Base-by-base conservation (phyloP, 306 rosid genomes). In the Quercus robur region DNA sequence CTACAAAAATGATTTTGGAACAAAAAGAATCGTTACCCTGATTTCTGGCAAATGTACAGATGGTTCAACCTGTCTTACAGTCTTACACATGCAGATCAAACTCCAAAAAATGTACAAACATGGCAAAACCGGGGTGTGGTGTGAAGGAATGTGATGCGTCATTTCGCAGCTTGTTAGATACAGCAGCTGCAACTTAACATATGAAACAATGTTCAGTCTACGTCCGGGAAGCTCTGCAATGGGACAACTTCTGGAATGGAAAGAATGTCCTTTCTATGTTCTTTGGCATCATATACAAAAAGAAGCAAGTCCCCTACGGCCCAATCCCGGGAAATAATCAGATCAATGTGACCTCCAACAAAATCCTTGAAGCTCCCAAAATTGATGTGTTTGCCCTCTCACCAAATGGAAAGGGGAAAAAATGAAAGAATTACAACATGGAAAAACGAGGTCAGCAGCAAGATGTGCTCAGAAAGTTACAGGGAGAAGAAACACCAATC, bases 401-500 rank as follows among this genome's bases (percentile, higher is more conserved):
- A 41, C 52, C 51, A 5, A 11, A 78, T 23, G 81, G 92, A 55
- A 70, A 77, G 86, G 86, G 81, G 77, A 44, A 14, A 83, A 86
- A 92, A 91, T 91, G 86, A 91, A 92, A 91, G 83, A 92, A 89
- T 92, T 76, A 72, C 84, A 73, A 87, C 84, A 77, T 62, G 67
- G 81, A 76, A 81, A 78, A 67, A 72, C 73, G 81, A 59, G 78
- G 81, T 90, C 85, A 86, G 94, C 83, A 82, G 86, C 77, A 79
- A 83, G 85, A 78, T 83, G 78, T 84, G 89, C 88, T 80, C 89
- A 70, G 79, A 77, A 82, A 78, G 81, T 79, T 71, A 79, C 83
- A 73, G 79, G 84, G 75, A 77, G 57, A 66, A 55, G 85, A 84
- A 78, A 86, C 83, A 74, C 77, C 84, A 81, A 61, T 86, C 87